Evolutionary conservation across 768 basidiomycete genomes (phyloP).

Genomic region (Kwoniella sp.): DNA sequence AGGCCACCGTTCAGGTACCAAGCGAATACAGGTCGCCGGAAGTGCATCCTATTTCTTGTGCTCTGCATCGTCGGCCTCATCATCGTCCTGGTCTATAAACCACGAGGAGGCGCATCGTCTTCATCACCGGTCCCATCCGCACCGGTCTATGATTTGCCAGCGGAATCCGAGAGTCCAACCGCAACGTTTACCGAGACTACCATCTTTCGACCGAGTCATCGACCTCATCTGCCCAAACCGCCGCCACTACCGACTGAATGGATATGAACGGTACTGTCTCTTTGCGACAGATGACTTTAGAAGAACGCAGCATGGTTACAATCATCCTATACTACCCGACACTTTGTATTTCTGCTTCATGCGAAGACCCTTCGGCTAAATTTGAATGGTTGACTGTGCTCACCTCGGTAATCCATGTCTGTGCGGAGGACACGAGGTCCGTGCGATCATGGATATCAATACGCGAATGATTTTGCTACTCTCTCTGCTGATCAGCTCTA

Average conservation of each 20-base stretch:
- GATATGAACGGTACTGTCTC: too few species aligned
- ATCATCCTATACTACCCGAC: too few species aligned
- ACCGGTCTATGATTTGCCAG: background rate
- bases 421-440: background rate
- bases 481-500: background rate
- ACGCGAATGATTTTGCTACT: slow-evolving; percentile 19
- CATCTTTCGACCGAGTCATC: slow-evolving; percentile 3
- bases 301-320: too few species aligned
- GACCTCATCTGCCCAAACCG: slow-evolving; percentile 25
- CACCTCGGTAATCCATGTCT: too few species aligned
- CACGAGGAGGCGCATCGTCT: slow-evolving; percentile 52
- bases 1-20: slow-evolving; percentile 65
- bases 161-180: slow-evolving; percentile 1
- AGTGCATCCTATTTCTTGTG: slow-evolving; percentile 86
- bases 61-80: slow-evolving; percentile 84
- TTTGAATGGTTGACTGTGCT: too few species aligned
- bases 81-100: slow-evolving; percentile 87
- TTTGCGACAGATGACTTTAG: too few species aligned
- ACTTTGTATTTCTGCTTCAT: too few species aligned
- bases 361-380: too few species aligned
- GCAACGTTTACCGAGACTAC: background rate
- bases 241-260: slow-evolving; percentile 11
- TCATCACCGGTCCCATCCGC: slow-evolving; percentile 5
- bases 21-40: slow-evolving; percentile 83
- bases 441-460: background rate